A percentile compares a stretch with the other conserved stretches of the same genome.
Evolutionary conservation across 1,284 basidiomycete genomes (phyloP).

Genomic region (Marasmius oreades): DNA sequence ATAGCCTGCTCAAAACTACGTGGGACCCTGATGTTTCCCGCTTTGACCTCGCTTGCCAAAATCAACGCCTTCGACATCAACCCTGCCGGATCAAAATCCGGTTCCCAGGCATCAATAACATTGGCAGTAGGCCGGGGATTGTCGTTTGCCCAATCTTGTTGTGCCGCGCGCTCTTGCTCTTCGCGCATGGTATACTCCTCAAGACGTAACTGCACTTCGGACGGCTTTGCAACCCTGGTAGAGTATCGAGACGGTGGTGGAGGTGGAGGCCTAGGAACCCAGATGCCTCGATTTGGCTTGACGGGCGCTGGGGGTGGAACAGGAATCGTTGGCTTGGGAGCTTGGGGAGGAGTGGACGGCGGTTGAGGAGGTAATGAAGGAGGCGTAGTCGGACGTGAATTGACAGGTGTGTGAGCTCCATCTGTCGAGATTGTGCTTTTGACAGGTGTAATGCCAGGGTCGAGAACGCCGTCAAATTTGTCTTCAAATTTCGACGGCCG

Average conservation of each 20-base stretch:
- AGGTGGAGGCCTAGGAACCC: no score
- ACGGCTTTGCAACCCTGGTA: background rate
- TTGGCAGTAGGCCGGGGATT: background rate
- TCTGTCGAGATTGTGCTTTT: no score
- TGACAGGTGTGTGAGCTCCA: no score
- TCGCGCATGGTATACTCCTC: background rate
- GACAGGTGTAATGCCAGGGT: no score
- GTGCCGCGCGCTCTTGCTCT: background rate
- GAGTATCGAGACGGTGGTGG: background rate
- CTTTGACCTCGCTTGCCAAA: slow-evolving; percentile 12
- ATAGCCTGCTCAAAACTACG: slow-evolving; percentile 6
- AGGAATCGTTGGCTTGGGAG: background rate
- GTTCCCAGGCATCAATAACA: background rate
- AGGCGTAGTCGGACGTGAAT: no score
- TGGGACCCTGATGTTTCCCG: background rate
- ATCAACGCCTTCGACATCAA: background rate
- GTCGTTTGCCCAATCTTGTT: slow-evolving; percentile 4
- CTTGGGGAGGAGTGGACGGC: no score
- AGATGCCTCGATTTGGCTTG: background rate
- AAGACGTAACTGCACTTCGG: background rate
- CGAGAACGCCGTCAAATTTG: background rate
- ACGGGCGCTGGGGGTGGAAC: no score
- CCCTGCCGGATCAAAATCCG: background rate
- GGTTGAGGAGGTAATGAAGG: no score
- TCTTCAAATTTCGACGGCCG: background rate